Base-by-base conservation (phyloP, 2,329 filamentous ascomycete genomes). In the Immersiporthe knoxdaviesiana region DNA sequence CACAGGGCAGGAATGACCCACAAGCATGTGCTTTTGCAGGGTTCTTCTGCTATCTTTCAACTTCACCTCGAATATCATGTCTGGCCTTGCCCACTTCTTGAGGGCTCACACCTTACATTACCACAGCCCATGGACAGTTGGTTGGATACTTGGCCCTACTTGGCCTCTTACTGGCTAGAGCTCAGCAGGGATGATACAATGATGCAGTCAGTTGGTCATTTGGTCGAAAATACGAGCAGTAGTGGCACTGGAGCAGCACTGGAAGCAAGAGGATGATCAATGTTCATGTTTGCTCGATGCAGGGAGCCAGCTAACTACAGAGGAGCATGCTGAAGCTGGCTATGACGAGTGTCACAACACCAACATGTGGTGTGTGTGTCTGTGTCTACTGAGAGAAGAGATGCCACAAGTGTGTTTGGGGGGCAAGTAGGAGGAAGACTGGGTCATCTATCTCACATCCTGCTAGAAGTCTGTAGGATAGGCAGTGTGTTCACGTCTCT, bases 1-100 rank as follows among this genome's bases (percentile, higher is more conserved):
- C 58, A 65, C 18, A n/a, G n/a, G 35, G 27, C 18, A 32, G 56
- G 37, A 59, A 59, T 21, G 56, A 21, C 27, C 27, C 62, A 35
- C 62, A 54, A 27, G 63, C 63, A 67, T 67, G 65, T 67, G 65
- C 59, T 63, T 63, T 6, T 37, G 8, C 39, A 64, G 47, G 63
- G 63, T 65, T 32, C 50, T 37, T 21, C 24, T 18, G 41, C 47
- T 35, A 18, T 18, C 7, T 21, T 32, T 32, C 56, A 37, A 32
- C 27, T n/a, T 37, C 58, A 16, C 35, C 1, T 27, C 21, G 32
- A 41, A 41, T n/a, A 18, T 61, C 27, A 32, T 30, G 39, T 47
- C 18, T 58, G 56, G 56, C 30, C 21, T 18, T 35, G 21, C n/a
- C 11, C 21, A n/a, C 7, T 18, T 32, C 18, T 60, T 60, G 58